A percentile compares a stretch with the other conserved stretches of the same genome.
phyloP scores from a whole-genome alignment of 768 basidiomycete genomes.

The Boletales sp. region DNA sequence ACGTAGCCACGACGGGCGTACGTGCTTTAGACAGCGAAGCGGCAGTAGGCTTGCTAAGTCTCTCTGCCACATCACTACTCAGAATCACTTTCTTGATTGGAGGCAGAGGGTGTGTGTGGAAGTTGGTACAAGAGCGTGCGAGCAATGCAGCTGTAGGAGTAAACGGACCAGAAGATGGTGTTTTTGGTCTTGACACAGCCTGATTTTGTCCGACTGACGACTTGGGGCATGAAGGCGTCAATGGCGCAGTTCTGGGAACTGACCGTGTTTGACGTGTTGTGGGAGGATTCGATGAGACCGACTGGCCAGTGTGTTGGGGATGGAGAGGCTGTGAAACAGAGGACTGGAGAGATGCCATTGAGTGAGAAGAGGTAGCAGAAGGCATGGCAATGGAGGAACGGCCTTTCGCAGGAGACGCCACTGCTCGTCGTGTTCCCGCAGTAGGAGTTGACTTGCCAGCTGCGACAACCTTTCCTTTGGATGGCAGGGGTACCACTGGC shows the following conservation, averaged over 20 bases:
- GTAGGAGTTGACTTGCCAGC: constrained; percentile 22
- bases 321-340: constrained; percentile 36
- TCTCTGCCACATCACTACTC: constrained; percentile 53
- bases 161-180: constrained; percentile 64
- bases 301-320: constrained; percentile 42
- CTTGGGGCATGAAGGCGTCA: constrained; percentile 35
- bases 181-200: constrained; percentile 45
- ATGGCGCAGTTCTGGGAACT: constrained; percentile 28
- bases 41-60: constrained; percentile 80
- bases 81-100: constrained; percentile 54
- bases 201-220: constrained; percentile 27
- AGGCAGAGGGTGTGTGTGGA: constrained; percentile 41
- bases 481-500: constrained; percentile 16
- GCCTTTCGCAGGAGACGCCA: constrained; percentile 29
- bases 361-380: constrained; percentile 22
- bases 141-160: constrained; percentile 84
- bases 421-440: constrained; percentile 15
- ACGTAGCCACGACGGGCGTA: constrained; percentile 18
- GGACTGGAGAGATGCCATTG: constrained; percentile 30
- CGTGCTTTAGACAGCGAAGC: constrained; percentile 67
- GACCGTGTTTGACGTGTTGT: constrained; percentile 24
- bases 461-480: constrained; percentile 15
- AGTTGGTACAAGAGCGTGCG: constrained; percentile 56
- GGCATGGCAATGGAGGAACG: constrained; percentile 23
- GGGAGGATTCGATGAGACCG: constrained; percentile 32